phyloP scores from a whole-genome alignment of 2,329 filamentous ascomycete genomes.

The Aureobasidium sp. region DNA sequence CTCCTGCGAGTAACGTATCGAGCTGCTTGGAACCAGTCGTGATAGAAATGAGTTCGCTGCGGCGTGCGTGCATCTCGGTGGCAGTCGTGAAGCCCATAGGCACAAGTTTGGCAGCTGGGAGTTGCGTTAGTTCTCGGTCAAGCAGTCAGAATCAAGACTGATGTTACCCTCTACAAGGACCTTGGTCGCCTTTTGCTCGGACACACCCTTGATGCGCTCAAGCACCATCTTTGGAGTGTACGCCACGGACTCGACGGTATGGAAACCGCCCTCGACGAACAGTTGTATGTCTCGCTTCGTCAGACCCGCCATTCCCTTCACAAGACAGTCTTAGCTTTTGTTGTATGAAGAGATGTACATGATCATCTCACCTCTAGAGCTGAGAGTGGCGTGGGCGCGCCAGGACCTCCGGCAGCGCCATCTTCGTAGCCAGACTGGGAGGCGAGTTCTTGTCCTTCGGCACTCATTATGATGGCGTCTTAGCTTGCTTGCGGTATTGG shows the following conservation, averaged over 20 bases:
- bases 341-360: constrained; percentile 16
- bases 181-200: constrained; percentile 91
- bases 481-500: background rate
- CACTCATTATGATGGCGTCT: constrained; percentile 34
- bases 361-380: constrained; percentile 67
- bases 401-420: constrained; percentile 67
- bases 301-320: constrained; percentile 74
- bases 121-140: constrained; percentile 14
- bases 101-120: constrained; percentile 80
- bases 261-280: constrained; percentile 82
- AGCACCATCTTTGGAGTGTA: constrained; percentile 77
- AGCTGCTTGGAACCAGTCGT: constrained; percentile 97
- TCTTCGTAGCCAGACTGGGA: constrained; percentile 72
- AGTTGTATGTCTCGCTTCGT: constrained; percentile 95
- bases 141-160: background rate
- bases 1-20: constrained; percentile 88
- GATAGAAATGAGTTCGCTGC: constrained; percentile 95
- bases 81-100: constrained; percentile 99
- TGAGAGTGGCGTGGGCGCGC: constrained; percentile 82
- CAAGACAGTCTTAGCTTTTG: background rate
- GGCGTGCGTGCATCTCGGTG: constrained; percentile 95
- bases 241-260: constrained; percentile 92
- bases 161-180: constrained; percentile 74
- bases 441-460: constrained; percentile 48
- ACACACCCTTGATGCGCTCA: constrained; percentile 96